A percentile compares a stretch with the other conserved stretches of the same genome.
Evolutionary conservation across 169 alveolate species (phyloP).

Genomic region (Cryptosporidium tyzzeri): DNA sequence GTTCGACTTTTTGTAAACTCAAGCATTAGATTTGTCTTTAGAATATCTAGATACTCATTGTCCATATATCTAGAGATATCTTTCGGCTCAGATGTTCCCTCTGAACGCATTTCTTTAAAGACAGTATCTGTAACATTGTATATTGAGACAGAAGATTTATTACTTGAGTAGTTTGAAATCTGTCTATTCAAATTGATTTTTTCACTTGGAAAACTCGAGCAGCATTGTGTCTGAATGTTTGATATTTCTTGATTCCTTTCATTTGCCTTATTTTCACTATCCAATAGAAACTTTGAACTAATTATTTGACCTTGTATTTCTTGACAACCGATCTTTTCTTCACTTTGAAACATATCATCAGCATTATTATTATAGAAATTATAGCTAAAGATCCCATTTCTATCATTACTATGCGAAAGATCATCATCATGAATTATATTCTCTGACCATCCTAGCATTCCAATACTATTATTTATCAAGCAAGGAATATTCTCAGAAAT

Average conservation of each 20-base stretch:
- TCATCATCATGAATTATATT: slow-evolving; percentile 25
- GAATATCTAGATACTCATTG: slow-evolving; percentile 41
- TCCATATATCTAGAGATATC: slow-evolving; percentile 73
- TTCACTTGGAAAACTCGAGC: not conserved
- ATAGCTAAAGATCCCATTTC: slow-evolving; percentile 14
- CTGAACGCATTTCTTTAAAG: slow-evolving; percentile 48
- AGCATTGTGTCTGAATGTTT: not conserved
- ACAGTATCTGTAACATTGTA: slow-evolving; percentile 40
- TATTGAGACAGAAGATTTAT: not conserved
- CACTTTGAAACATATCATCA: slow-evolving; percentile 56
- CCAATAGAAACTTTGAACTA: slow-evolving; percentile 11
- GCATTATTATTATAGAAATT: slow-evolving; percentile 24
- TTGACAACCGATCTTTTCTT: slow-evolving; percentile 12
- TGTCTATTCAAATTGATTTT: not conserved
- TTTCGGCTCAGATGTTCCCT: slow-evolving; percentile 21
- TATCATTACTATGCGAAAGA: not conserved
- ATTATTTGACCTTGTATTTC: slow-evolving; percentile 1
- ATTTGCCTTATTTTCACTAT: not conserved
- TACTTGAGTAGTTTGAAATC: not conserved
- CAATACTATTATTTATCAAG: slow-evolving; percentile 29
- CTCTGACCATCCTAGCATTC: slow-evolving; percentile 50
- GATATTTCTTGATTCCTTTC: not conserved
- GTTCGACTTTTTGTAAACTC: slow-evolving; percentile 74
- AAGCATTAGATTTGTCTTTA: slow-evolving; percentile 71
- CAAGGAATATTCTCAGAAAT: slow-evolving; percentile 30